A percentile compares a stretch with the other conserved stretches of the same genome.
phyloP scores from a whole-genome alignment of 208 protist genomes.

The Phytomonas sp. region DNA sequence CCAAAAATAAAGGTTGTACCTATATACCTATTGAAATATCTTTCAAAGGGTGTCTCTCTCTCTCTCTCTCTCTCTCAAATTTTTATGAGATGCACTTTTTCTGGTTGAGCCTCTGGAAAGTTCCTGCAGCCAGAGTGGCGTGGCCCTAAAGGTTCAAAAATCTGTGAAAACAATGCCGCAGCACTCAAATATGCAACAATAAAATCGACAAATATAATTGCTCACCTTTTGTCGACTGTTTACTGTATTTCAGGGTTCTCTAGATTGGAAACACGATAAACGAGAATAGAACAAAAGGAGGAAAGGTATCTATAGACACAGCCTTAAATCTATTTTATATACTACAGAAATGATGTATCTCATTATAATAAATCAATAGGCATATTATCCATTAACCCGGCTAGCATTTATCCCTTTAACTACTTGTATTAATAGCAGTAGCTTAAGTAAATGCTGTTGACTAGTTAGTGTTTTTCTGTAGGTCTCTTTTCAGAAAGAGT shows the following conservation, averaged over 20 bases:
- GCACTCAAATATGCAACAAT: not conserved
- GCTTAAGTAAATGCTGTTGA: not conserved
- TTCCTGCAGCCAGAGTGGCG: not conserved
- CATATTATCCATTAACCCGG: not conserved
- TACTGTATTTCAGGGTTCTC: not conserved
- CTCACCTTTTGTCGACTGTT: not conserved
- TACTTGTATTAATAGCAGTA: slow-evolving; percentile 1
- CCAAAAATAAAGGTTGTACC: not conserved
- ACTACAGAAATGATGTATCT: not conserved
- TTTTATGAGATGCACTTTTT: not conserved
- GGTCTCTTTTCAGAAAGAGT: not conserved
- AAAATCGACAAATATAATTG: not conserved
- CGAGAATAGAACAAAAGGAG: not conserved
- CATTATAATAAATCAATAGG: not conserved
- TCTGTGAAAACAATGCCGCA: not conserved
- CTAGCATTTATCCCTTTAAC: not conserved
- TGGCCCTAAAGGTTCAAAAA: not conserved
- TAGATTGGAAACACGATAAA: not conserved
- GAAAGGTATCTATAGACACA: not conserved
- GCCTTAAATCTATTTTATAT: not conserved
- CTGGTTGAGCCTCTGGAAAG: not conserved
- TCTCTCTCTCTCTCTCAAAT: not conserved
- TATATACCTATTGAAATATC: not conserved
- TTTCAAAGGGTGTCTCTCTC: not conserved
- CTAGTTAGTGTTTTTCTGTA: not conserved